These are phyloP conservation scores for Phaeosphaeriaceae sp. DNA, from an alignment of 2,329 filamentous ascomycete genomes.

Conservation along the genomic window DNA sequence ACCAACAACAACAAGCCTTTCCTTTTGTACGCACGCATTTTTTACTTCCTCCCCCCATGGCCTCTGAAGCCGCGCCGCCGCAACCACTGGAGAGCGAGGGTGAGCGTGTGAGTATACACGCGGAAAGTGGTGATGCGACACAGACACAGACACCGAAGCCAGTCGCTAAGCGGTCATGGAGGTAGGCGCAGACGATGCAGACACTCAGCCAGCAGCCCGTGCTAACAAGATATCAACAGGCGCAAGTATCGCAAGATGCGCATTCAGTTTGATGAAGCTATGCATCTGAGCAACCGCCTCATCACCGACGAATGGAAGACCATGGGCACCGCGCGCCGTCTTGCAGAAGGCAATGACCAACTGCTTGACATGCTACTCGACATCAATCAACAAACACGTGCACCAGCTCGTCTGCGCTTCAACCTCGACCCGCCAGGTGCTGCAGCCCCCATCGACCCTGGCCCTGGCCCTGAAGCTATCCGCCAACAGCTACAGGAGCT, in stretches of 20 bases:
- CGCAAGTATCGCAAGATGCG: constrained; percentile 97
- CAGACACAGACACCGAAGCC: constrained; percentile 27
- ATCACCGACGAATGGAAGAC: constrained; percentile 84
- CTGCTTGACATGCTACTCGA: constrained; percentile 88
- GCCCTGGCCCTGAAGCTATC: constrained; percentile 28
- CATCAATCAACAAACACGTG: constrained; percentile 82
- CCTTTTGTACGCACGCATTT: constrained; percentile 6
- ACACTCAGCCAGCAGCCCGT: not conserved
- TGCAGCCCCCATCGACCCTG: constrained; percentile 33
- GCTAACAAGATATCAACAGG: constrained; percentile 40
- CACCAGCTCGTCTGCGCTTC: constrained; percentile 76
- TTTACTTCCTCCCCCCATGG: constrained; percentile 40
- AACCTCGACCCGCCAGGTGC: constrained; percentile 61
- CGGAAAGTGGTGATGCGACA: constrained; percentile 15
- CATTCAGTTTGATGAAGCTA: constrained; percentile 75
- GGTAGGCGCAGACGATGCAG: constrained; percentile 28
- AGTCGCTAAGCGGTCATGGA: constrained; percentile 47
- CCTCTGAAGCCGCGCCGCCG: constrained; percentile 28
- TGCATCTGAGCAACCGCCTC: constrained; percentile 80
- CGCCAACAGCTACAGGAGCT: constrained; percentile 43
- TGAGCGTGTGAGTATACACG: constrained; percentile 16
- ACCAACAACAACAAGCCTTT: not conserved
- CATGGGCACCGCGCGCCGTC: constrained; percentile 77
- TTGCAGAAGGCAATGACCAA: constrained; percentile 92
- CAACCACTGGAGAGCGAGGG: constrained; percentile 9